phyloP scores from a whole-genome alignment of 108 stramenopile genomes.

The Nitzschia sp. region DNA sequence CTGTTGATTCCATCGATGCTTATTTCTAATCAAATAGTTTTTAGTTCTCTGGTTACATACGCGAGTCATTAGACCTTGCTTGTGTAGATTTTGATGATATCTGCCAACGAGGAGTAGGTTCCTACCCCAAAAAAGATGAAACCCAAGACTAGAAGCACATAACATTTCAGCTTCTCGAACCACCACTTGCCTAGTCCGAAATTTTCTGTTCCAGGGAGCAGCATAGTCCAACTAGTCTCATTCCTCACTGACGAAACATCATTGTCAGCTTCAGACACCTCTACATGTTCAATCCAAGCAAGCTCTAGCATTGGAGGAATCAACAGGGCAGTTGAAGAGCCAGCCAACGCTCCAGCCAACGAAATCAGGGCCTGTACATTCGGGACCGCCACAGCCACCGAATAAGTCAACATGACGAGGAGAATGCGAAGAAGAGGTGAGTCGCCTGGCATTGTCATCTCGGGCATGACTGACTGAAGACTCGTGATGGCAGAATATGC shows the following conservation, averaged over 20 bases:
- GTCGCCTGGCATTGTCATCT: constrained; percentile 37
- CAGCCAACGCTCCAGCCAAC: constrained; percentile 66
- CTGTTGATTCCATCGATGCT: constrained; percentile 75
- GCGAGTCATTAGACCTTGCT: neutral
- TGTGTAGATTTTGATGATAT: constrained; percentile 39
- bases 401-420: constrained; percentile 58
- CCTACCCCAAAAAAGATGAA: constrained; percentile 41
- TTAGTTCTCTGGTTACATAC: neutral
- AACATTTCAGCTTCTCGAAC: constrained; percentile 35
- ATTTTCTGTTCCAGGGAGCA: neutral
- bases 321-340: constrained; percentile 59
- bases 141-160: constrained; percentile 38
- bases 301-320: constrained; percentile 70
- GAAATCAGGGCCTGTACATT: constrained; percentile 69
- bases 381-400: constrained; percentile 56
- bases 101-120: constrained; percentile 33
- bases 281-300: constrained; percentile 43
- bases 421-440: constrained; percentile 42
- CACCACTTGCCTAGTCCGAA: constrained; percentile 12
- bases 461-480: constrained; percentile 9
- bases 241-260: neutral
- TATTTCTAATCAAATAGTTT: constrained; percentile 56
- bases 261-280: neutral
- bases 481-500: constrained; percentile 11
- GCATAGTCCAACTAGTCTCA: neutral